Evolutionary conservation across 768 basidiomycete species (phyloP).

Genomic region (Dentipellis sp.): DNA sequence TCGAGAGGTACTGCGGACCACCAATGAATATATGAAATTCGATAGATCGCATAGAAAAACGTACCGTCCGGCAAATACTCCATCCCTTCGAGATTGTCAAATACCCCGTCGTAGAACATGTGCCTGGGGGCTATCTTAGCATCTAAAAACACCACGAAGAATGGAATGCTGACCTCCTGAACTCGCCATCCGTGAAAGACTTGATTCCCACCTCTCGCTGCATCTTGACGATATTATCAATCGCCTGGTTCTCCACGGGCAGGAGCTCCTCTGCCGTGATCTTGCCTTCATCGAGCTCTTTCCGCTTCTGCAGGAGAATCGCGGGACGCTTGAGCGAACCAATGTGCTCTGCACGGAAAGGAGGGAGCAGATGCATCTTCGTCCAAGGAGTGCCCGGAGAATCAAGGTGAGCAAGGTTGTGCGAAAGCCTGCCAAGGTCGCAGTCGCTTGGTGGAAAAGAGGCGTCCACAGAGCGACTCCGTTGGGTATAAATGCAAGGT

Average conservation of each 20-base stretch:
- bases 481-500: too few relatives aligned
- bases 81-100: conserved; percentile 61
- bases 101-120: conserved; percentile 57
- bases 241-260: conserved; percentile 42
- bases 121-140: conserved; percentile 24
- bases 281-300: conserved; percentile 31
- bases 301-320: conserved; percentile 38
- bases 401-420: too few relatives aligned
- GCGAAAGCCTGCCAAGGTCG: too few relatives aligned
- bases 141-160: neutral
- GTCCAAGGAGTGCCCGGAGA: too few relatives aligned
- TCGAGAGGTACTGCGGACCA: neutral
- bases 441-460: too few relatives aligned
- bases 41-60: conserved; percentile 9
- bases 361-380: conserved; percentile 23
- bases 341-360: conserved; percentile 46
- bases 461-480: too few relatives aligned
- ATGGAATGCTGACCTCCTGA: conserved; percentile 19
- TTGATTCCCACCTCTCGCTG: conserved; percentile 48
- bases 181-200: conserved; percentile 58
- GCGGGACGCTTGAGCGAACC: conserved; percentile 52
- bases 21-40: too few relatives aligned
- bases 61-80: conserved; percentile 38
- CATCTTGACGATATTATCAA: conserved; percentile 41
- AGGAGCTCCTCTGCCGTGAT: conserved; percentile 35